Conservation (phyloP, 2,329 filamentous ascomycete species). For the Sclerotinia glacialis region DNA sequence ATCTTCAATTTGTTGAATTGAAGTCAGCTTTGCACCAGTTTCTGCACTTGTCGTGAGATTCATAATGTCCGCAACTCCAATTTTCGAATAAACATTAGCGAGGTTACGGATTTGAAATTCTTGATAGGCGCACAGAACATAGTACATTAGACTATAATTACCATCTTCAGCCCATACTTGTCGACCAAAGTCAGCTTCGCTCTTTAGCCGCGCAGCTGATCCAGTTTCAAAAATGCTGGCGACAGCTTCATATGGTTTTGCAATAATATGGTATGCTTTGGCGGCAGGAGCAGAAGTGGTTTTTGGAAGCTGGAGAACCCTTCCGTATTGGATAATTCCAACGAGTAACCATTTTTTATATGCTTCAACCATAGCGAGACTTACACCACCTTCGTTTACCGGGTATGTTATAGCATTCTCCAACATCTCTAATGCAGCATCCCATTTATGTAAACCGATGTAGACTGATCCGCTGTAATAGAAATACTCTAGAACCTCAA, state of each 20-base stretch:
- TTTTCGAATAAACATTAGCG: constrained; percentile 64
- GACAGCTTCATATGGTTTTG: constrained; percentile 69
- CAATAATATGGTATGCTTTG: constrained; percentile 56
- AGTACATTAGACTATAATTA: constrained; percentile 67
- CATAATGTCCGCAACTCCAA: constrained; percentile 54
- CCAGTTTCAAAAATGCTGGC: constrained; percentile 64
- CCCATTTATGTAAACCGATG: constrained; percentile 60
- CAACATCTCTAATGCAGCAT: constrained; percentile 58
- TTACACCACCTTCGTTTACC: constrained; percentile 58
- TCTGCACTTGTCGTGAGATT: constrained; percentile 52
- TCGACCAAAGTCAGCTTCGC: constrained; percentile 59
- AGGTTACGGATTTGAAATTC: constrained; percentile 73
- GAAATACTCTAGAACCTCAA: constrained; percentile 65
- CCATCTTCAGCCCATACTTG: constrained; percentile 66
- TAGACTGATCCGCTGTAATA: constrained; percentile 63
- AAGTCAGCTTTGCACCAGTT: constrained; percentile 47
- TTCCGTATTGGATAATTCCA: constrained; percentile 68
- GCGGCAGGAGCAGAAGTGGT: constrained; percentile 53
- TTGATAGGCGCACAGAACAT: constrained; percentile 69
- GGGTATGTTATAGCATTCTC: constrained; percentile 67
- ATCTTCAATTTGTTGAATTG: constrained; percentile 45
- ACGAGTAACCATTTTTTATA: constrained; percentile 90
- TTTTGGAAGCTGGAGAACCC: constrained; percentile 52
- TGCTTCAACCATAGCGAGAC: constrained; percentile 79
- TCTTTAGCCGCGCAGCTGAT: constrained; percentile 57